Conservation (phyloP, 495 filamentous ascomycete genomes). For the Rhizodiscina lignyota region DNA sequence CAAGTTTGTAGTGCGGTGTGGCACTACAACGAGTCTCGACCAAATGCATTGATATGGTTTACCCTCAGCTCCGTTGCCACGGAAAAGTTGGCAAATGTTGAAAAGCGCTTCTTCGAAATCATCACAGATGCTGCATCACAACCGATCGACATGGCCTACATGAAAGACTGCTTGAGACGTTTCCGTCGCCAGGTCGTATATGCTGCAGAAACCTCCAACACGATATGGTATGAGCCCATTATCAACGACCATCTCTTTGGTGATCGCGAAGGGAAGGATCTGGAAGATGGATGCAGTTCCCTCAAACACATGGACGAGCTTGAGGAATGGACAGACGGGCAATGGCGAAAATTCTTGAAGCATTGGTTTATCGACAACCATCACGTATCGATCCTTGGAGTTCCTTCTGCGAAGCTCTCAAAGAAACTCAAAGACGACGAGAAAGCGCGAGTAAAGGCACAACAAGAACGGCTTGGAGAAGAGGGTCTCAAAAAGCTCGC, state of each 20-base stretch:
- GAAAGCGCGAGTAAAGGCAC: slow-evolving; percentile 37
- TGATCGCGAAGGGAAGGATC: slow-evolving; percentile 62
- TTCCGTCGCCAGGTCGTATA: slow-evolving; percentile 65
- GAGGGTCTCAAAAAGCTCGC: slow-evolving; percentile 53
- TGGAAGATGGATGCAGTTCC: slow-evolving; percentile 44
- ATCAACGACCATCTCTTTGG: slow-evolving; percentile 89
- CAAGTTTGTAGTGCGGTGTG: slow-evolving; percentile 72
- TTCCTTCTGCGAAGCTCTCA: slow-evolving; percentile 41
- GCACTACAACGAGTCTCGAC: slow-evolving; percentile 57
- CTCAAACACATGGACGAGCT: slow-evolving; percentile 62
- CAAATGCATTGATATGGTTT: slow-evolving; percentile 70
- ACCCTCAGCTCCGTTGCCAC: slow-evolving; percentile 73
- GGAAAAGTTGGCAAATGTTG: slow-evolving; percentile 64
- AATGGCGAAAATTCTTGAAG: slow-evolving; percentile 70
- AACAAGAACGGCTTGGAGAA: slow-evolving; percentile 43
- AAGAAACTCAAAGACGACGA: slow-evolving; percentile 56
- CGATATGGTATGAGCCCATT: slow-evolving; percentile 61
- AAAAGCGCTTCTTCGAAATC: slow-evolving; percentile 70
- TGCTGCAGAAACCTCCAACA: slow-evolving; percentile 54
- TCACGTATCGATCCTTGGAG: slow-evolving; percentile 71
- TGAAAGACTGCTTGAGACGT: slow-evolving; percentile 68
- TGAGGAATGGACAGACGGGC: slow-evolving; percentile 58
- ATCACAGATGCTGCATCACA: slow-evolving; percentile 63
- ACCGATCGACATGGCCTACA: slow-evolving; percentile 72
- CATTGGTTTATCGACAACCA: slow-evolving; percentile 75